Percentiles rank a stretch among this genome's conserved stretches.
phyloP scores from a whole-genome alignment of 179 eudicot species.

The Silene vulgaris region DNA sequence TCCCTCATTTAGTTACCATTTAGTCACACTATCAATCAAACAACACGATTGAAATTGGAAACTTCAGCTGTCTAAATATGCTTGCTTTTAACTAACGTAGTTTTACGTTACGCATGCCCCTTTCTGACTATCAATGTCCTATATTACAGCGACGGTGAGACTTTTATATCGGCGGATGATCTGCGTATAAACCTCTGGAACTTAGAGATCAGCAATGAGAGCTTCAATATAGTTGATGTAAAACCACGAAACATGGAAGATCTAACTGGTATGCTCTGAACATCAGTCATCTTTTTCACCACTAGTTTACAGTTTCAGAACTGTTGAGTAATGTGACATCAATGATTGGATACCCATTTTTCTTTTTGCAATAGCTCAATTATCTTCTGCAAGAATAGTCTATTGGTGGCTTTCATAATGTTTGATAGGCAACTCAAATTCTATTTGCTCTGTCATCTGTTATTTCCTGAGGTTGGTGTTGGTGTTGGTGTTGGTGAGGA shows the following conservation, averaged over 20 bases:
- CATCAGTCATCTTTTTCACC: not conserved
- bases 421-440: too few species aligned
- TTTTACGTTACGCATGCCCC: slow-evolving; percentile 5
- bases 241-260: slow-evolving; percentile 98
- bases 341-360: not conserved
- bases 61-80: not conserved
- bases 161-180: slow-evolving; percentile 96
- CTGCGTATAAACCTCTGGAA: slow-evolving; percentile 95
- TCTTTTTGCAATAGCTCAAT: not conserved
- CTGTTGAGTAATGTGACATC: not conserved
- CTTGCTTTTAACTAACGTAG: not conserved
- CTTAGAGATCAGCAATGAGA: slow-evolving; percentile 87
- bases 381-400: not conserved
- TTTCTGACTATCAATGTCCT: slow-evolving; percentile 19
- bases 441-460: not conserved
- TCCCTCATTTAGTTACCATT: not conserved
- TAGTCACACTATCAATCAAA: not conserved
- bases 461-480: not conserved
- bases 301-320: not conserved
- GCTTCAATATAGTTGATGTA: slow-evolving; percentile 96
- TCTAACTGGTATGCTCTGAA: slow-evolving; percentile 59
- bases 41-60: not conserved
- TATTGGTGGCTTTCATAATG: not conserved
- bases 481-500: not conserved
- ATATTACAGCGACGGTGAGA: slow-evolving; percentile 77